phyloP scores from a whole-genome alignment of 441 rosid species.

The Pelargonium fulgidum region DNA sequence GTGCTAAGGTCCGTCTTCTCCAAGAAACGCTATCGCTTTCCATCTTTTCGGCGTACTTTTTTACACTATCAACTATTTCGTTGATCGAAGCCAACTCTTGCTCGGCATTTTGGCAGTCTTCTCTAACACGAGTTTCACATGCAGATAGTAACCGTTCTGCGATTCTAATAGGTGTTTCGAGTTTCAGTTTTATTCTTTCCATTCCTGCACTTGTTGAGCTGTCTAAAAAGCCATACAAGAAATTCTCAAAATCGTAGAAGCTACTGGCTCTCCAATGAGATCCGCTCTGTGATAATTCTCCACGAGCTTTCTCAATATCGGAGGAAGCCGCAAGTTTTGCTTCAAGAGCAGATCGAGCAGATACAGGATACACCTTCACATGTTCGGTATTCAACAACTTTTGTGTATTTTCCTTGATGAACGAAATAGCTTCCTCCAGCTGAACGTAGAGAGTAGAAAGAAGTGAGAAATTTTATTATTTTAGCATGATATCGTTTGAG shows the following conservation, averaged over 20 bases:
- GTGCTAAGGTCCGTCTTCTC: slow-evolving; percentile 53
- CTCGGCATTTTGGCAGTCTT: slow-evolving; percentile 48
- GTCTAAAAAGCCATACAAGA: slow-evolving; percentile 73
- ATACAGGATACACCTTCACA: slow-evolving; percentile 67
- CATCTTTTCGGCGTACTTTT: slow-evolving; percentile 45
- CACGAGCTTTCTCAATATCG: slow-evolving; percentile 34
- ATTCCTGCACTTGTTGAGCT: slow-evolving; percentile 65
- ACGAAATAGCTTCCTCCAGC: slow-evolving; percentile 85
- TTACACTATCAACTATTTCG: slow-evolving; percentile 47
- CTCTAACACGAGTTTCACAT: slow-evolving; percentile 52
- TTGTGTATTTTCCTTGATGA: slow-evolving; percentile 62
- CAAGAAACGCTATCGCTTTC: slow-evolving; percentile 77
- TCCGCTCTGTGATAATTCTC: slow-evolving; percentile 33
- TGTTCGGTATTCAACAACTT: slow-evolving; percentile 69
- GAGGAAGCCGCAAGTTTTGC: slow-evolving; percentile 57
- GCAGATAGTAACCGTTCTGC: slow-evolving; percentile 72
- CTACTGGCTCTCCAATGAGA: slow-evolving; percentile 47
- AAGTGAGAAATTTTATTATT: too few relatives aligned
- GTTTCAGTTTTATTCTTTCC: slow-evolving; percentile 90
- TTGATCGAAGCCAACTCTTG: slow-evolving; percentile 53
- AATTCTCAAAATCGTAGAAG: slow-evolving; percentile 63
- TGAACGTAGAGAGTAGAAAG: slow-evolving; percentile 17
- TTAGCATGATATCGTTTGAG: neutral
- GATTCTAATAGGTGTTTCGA: slow-evolving; percentile 78
- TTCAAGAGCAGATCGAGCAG: slow-evolving; percentile 83